phyloP scores from a whole-genome alignment of 2,329 filamentous ascomycete genomes.

The Aspergillus sp. region DNA sequence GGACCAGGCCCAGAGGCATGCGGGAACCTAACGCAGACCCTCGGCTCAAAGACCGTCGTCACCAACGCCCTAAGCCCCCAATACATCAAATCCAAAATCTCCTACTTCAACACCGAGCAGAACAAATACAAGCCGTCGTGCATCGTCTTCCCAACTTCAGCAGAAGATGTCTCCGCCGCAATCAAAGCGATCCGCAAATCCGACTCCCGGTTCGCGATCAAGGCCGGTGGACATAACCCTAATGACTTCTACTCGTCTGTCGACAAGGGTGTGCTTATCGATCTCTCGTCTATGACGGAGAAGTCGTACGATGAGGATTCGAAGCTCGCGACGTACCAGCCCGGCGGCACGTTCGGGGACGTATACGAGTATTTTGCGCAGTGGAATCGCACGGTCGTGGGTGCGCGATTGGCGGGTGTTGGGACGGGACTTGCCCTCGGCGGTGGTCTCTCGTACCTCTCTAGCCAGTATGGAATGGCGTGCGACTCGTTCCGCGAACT shows the following conservation, averaged over 20 bases:
- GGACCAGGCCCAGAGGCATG: constrained; percentile 1
- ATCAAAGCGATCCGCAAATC: constrained; percentile 7
- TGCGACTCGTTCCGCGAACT: constrained; percentile 17
- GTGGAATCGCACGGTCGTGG: constrained; percentile 10
- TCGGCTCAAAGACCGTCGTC: constrained; percentile 5
- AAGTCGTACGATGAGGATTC: not conserved
- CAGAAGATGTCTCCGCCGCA: constrained; percentile 19
- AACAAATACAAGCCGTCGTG: constrained; percentile 14
- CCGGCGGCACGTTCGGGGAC: constrained; percentile 7
- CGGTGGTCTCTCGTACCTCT: constrained; percentile 8
- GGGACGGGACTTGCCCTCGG: constrained; percentile 6
- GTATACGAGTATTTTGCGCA: constrained; percentile 6
- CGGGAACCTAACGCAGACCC: not conserved
- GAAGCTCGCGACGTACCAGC: constrained; percentile 6
- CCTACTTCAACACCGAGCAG: constrained; percentile 12
- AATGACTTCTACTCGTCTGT: constrained; percentile 12
- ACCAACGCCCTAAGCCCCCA: not conserved
- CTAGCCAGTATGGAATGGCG: constrained; percentile 9
- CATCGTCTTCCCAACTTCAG: constrained; percentile 20
- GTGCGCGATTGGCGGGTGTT: constrained; percentile 6
- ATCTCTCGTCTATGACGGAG: not conserved
- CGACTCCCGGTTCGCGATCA: constrained; percentile 10
- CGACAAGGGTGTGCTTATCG: constrained; percentile 10
- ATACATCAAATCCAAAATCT: not conserved
- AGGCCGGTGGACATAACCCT: constrained; percentile 11